Evolutionary conservation across 2,329 filamentous ascomycete species (phyloP), one percentile per base, ranked within the genome.

Genomic region (Hypoxylon sp.): DNA sequence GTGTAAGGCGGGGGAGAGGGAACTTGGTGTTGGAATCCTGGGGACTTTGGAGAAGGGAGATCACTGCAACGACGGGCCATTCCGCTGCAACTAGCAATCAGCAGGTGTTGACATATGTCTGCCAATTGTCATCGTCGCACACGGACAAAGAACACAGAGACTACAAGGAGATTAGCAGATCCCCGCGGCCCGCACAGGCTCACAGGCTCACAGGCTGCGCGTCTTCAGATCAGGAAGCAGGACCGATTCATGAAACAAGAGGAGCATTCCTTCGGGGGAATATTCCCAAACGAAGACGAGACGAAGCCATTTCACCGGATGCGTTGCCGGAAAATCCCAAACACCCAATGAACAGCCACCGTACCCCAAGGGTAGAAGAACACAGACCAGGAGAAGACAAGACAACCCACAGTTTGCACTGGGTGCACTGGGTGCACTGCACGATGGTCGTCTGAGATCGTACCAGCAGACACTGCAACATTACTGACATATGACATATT

Each of bases 261-360:
- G 37, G 56, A 61, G 59, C 48, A 58, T 69, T 62, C 64, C 64
- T 64, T 62, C 64, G 59, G 62, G 65, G 55, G 32, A 63, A 61
- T 56, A 43, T 53, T 59, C 59, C 61, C 56, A 69, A 69, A 67
- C 61, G 59, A 62, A 63, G 64, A 56, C 67, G 61, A 67, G 58
- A 69, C 67, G 56, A 69, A 54, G 58, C 56, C 49, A 58, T 49
- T 54, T 49, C 52, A 60, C 67, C 64, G 60, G 64, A 68, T 64
- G 54, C 43, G 61, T 37, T 43, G 50, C 56, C 65, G 65, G 65
- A 46, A 52, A 47, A 61, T 44, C 43, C 50, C 17, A 28, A 43
- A 17, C 19, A 34, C 39, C 65, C 58, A 65, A 65, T 67, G 55
- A 56, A 41, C 28, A 49, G 34, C 39, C 55, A 56, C 20, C 20